Evolutionary conservation across 495 filamentous ascomycete species (phyloP), one percentile per base, ranked within the genome.

Genomic region (Penicillium parvum): DNA sequence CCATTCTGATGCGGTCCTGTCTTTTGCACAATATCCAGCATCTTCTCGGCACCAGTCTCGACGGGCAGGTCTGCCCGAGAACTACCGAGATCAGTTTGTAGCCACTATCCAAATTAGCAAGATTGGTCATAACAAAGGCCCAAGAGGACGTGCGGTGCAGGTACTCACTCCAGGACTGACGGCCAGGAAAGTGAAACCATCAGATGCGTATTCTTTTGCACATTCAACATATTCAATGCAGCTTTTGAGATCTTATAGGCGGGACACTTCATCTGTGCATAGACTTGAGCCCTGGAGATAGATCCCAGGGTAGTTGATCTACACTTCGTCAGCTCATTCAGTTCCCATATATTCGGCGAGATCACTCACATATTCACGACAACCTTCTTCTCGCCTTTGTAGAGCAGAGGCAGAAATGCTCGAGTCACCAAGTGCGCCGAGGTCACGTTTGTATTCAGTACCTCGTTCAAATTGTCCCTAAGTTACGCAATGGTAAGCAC

Each of bases 201-300:
- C 56, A 4, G 61, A 44, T 2, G 50, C 63, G 40, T 65, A 70
- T 11, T 60, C 50, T 28, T 63, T 43, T 76, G 69, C 0, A 70
- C 60, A 3, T 68, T 77, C 4, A 79, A 47, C 54, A 69, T 67
- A 38, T 78, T 76, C 36, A 75, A 37, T 2, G 70, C 71, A 0
- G 74, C 69, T 51, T 79, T 80, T 23, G 66, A 58, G 43, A 78
- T 65, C 46, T 73, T 76, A 47, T 80, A 79, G 5, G 68, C 68
- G 5, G 70, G 73, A 7, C 23, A 45, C 0, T 60, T 59, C 8
- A 49, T 27, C 7, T 36, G 23, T 2, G 34, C 37, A 34, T 50
- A 64, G 7, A 32, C 26, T 17, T 44, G 14, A 3, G 64, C 56
- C 36, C 42, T 40, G 15, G 58, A 39, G 20, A 73, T 70, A 0